These are phyloP conservation scores for Mycena latifolia DNA, from an alignment of 768 basidiomycete species.

Conservation along the genomic window DNA sequence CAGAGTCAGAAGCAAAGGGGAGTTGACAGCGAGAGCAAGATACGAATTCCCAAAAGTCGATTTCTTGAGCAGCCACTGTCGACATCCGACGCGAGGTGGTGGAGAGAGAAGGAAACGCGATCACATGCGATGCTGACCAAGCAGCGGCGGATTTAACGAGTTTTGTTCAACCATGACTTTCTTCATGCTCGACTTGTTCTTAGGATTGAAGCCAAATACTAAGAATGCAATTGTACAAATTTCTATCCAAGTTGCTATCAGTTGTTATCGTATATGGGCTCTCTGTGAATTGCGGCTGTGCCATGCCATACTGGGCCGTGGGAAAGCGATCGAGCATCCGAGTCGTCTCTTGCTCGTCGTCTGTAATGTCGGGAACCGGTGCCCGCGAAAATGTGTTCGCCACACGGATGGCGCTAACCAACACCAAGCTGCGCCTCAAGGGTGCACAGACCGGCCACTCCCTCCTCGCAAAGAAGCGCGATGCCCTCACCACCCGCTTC, in stretches of 20 bases:
- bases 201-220: too few relatives aligned
- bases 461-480: conserved; percentile 96
- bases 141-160: too few relatives aligned
- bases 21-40: conserved; percentile 78
- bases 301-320: not conserved
- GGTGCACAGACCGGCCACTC: conserved; percentile 96
- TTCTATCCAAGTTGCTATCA: too few relatives aligned
- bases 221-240: too few relatives aligned
- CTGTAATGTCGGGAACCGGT: conserved; percentile 88
- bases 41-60: conserved; percentile 88
- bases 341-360: not conserved
- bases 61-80: conserved; percentile 49
- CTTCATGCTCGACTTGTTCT: too few relatives aligned
- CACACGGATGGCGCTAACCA: conserved; percentile 96
- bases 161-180: too few relatives aligned
- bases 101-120: conserved; percentile 1
- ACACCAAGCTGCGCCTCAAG: conserved; percentile 91
- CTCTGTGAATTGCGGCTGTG: not conserved
- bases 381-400: conserved; percentile 95
- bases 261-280: too few relatives aligned
- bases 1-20: conserved; percentile 66
- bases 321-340: conserved; percentile 2
- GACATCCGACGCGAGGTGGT: conserved; percentile 48
- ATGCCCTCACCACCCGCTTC: conserved; percentile 96
- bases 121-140: conserved; percentile 3